Evolutionary conservation across 2,329 filamentous ascomycete species (phyloP).

Genomic region (Trichoderma sp.): DNA sequence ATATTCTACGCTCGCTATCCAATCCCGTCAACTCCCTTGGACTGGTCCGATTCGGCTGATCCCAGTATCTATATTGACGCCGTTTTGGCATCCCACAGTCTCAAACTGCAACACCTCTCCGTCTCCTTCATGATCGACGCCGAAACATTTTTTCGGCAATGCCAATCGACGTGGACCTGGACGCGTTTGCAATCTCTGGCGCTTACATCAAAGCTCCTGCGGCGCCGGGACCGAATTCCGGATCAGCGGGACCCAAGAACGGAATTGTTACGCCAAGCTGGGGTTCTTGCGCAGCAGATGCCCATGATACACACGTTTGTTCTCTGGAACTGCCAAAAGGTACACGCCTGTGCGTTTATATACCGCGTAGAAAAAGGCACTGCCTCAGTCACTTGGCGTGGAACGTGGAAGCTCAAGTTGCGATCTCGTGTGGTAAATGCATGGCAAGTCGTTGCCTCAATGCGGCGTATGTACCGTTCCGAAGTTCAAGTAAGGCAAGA

Average conservation of each 20-base stretch:
- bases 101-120: conserved; percentile 30
- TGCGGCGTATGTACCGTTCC: background rate
- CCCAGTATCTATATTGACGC: background rate
- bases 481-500: conserved; percentile 23
- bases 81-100: conserved; percentile 20
- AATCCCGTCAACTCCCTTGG: too few species aligned
- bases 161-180: conserved; percentile 23
- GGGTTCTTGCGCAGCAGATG: conserved; percentile 29
- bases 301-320: conserved; percentile 33
- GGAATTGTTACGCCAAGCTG: conserved; percentile 28
- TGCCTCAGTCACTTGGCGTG: conserved; percentile 33
- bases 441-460: conserved; percentile 20
- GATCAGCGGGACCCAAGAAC: conserved; percentile 23
- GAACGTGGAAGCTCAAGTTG: conserved; percentile 33
- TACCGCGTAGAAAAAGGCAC: conserved; percentile 27
- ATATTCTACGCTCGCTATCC: conserved; percentile 13
- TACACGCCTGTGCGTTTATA: conserved; percentile 35
- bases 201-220: conserved; percentile 35
- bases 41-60: background rate
- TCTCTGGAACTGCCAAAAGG: conserved; percentile 35
- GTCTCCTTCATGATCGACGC: conserved; percentile 32
- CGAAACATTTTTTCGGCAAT: conserved; percentile 27
- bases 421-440: conserved; percentile 27
- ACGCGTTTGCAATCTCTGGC: conserved; percentile 30
- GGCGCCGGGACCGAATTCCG: conserved; percentile 23